Conservation (phyloP, 2,329 filamentous ascomycete species). For the Aureobasidium namibiae region DNA sequence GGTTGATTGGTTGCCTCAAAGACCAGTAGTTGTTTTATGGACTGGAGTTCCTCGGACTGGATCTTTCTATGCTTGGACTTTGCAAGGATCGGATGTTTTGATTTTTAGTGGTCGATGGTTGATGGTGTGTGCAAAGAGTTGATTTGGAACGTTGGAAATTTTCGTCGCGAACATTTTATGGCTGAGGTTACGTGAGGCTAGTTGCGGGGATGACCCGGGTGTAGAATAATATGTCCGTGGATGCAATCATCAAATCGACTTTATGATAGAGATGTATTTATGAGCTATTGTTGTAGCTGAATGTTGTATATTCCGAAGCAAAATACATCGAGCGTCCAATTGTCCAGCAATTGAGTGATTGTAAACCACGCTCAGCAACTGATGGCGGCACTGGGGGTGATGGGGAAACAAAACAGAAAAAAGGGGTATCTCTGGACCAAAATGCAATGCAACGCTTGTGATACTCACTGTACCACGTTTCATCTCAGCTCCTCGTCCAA, state of each 20-base stretch:
- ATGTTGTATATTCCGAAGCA: too few species aligned
- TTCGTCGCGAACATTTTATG: neutral
- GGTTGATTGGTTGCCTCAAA: too few species aligned
- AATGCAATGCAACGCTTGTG: neutral
- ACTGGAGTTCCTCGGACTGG: neutral
- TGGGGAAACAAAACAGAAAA: neutral
- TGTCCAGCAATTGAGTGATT: too few species aligned
- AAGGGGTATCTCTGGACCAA: constrained; percentile 5
- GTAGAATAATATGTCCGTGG: neutral
- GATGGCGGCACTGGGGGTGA: too few species aligned
- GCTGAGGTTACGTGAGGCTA: neutral
- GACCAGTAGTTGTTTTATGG: neutral
- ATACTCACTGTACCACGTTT: neutral
- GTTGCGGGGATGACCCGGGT: neutral
- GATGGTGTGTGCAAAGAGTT: neutral
- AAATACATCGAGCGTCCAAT: too few species aligned
- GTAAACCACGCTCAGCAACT: too few species aligned
- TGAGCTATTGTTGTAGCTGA: too few species aligned
- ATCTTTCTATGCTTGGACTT: too few species aligned
- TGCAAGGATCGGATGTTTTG: too few species aligned
- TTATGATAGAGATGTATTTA: too few species aligned
- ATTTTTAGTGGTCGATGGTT: neutral
- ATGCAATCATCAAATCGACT: too few species aligned
- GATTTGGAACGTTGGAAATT: constrained; percentile 2
- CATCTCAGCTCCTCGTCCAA: constrained; percentile 15